Conservation (phyloP, 2,329 filamentous ascomycete species). For the Massarina eburnea region DNA sequence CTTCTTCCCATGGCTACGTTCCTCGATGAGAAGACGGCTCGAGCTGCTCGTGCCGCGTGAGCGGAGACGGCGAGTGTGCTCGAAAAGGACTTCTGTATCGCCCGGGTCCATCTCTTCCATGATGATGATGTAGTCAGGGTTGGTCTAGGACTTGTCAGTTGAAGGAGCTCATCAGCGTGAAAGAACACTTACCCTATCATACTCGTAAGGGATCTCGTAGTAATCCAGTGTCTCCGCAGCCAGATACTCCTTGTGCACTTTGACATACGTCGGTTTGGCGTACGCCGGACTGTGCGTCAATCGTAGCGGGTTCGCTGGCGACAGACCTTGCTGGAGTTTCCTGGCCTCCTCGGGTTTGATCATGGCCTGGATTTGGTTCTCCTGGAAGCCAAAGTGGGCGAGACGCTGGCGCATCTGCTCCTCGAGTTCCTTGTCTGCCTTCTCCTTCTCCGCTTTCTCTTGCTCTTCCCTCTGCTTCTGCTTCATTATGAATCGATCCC, state of each 20-base stretch:
- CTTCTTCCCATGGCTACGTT: conserved; percentile 42
- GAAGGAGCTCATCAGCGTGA: background rate
- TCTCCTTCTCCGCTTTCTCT: conserved; percentile 44
- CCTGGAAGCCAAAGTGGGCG: conserved; percentile 48
- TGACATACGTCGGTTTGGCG: conserved; percentile 50
- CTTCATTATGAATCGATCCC: conserved; percentile 43
- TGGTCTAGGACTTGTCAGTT: conserved; percentile 31
- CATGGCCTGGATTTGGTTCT: conserved; percentile 52
- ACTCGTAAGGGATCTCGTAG: conserved; percentile 52
- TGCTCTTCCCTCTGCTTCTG: conserved; percentile 46
- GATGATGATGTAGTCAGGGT: conserved; percentile 53
- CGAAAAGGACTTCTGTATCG: conserved; percentile 54
- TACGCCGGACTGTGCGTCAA: conserved; percentile 45
- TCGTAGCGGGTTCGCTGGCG: conserved; percentile 34
- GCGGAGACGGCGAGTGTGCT: conserved; percentile 52
- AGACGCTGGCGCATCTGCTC: conserved; percentile 49
- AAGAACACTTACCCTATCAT: conserved; percentile 47
- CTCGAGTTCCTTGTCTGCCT: conserved; percentile 47
- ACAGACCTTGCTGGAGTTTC: conserved; percentile 39
- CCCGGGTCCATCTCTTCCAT: conserved; percentile 51
- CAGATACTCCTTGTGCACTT: conserved; percentile 50
- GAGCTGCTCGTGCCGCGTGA: conserved; percentile 22
- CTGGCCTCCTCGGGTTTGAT: conserved; percentile 50
- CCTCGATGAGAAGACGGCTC: conserved; percentile 46
- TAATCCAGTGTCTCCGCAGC: conserved; percentile 50